Conservation (phyloP, 768 basidiomycete species). For the Hericium rajendrae region DNA sequence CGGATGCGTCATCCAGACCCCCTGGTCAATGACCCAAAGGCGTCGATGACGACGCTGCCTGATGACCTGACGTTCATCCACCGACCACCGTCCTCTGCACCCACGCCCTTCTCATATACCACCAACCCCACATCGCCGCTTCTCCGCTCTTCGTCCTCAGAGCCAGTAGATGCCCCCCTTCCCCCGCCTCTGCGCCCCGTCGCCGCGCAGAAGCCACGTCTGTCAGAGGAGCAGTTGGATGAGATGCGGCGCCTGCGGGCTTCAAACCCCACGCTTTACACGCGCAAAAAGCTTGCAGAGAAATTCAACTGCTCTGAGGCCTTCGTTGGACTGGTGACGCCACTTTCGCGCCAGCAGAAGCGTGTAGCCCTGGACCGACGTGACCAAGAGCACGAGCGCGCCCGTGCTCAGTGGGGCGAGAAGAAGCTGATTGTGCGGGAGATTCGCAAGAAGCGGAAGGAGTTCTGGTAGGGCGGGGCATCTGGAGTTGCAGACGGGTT, state of each 20-base stretch:
- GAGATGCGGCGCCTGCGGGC: conserved; percentile 50
- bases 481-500: conserved; percentile 1
- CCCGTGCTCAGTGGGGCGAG: conserved; percentile 61
- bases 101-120: conserved; percentile 62
- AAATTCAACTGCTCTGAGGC: conserved; percentile 65
- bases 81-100: conserved; percentile 73
- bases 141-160: conserved; percentile 30
- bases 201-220: conserved; percentile 25
- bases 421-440: conserved; percentile 50
- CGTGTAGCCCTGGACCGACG: conserved; percentile 32
- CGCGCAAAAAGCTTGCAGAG: conserved; percentile 57
- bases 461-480: conserved; percentile 52
- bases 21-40: conserved; percentile 6
- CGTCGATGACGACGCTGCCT: conserved; percentile 7
- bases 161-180: conserved; percentile 14
- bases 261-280: conserved; percentile 48
- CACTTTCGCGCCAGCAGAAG: conserved; percentile 42
- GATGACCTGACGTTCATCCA: conserved; percentile 70
- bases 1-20: conserved; percentile 13
- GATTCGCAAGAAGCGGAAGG: conserved; percentile 56
- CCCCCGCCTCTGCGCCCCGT: conserved; percentile 18
- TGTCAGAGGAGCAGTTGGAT: conserved; percentile 42
- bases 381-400: conserved; percentile 36
- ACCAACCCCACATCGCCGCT: conserved; percentile 66
- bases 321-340: conserved; percentile 59